Base-by-base conservation (phyloP, 2,329 filamentous ascomycete genomes). In the Arthroderma uncinatum region DNA sequence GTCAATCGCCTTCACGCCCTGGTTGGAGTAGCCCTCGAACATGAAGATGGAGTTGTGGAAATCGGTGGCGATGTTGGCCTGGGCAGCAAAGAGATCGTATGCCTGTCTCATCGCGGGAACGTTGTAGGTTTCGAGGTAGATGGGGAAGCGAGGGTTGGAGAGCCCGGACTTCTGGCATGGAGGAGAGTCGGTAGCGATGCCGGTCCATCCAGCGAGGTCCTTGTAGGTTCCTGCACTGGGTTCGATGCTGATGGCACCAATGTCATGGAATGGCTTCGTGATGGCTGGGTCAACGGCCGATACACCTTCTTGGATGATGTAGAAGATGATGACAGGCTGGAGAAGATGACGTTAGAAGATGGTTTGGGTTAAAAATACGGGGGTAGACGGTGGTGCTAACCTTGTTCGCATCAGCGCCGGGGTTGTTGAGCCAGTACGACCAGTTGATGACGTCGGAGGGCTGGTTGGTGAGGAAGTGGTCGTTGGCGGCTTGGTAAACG, bases 21-120 rank as follows among this genome's bases (percentile, higher is more conserved):
- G 65, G 6, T 64, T 67, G 0, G 78, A 73, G 66, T 82, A 82
- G 2, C 76, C 76, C 63, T 83, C 80, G 56, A 82, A 78, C 73
- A 82, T 76, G 67, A 81, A 78, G 47, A 80, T 68, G 0, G 74
- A 74, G 61, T 69, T 62, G 53, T 69, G 70, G 37, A 73, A 69
- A 0, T 62, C 62, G 0, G 71, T 68, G 12, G 62, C 62, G 2
- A 64, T 61, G 0, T 65, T 63, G n/a, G 71, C 64, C 1, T 65
- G 65, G 0, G 68, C 59, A 0, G 69, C 66, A 59, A 71, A 76
- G 6, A 71, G 55, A 2, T 73, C 67, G 54, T 71, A 77, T 2
- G 69, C 70, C 23, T 65, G 62, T 52, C 65, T 66, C 57, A 72
- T 69, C 1, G 74, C 70, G 0, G 66, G 56, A 21, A 68, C 48